These are phyloP conservation scores for Wickerhamomyces alni DNA, from an alignment of 805 yeast species.

Conservation along the genomic window DNA sequence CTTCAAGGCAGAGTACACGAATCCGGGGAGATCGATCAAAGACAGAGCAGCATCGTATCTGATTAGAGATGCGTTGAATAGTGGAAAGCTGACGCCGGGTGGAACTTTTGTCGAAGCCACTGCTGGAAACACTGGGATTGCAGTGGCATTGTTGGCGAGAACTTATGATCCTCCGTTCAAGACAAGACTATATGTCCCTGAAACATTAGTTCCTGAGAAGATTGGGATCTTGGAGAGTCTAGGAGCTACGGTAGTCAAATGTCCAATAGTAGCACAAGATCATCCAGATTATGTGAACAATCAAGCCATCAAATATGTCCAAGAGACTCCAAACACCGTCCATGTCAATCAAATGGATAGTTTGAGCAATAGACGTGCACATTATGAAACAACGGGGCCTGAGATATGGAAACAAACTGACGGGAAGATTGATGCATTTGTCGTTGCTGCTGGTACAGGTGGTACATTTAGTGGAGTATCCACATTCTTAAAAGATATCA, in stretches of 20 bases:
- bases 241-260: slow-evolving; percentile 60
- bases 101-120: slow-evolving; percentile 78
- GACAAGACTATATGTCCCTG: slow-evolving; percentile 72
- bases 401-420: slow-evolving; percentile 62
- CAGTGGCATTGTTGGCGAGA: slow-evolving; percentile 60
- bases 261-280: slow-evolving; percentile 57
- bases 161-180: slow-evolving; percentile 28
- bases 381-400: slow-evolving; percentile 68
- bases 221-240: slow-evolving; percentile 48
- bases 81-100: slow-evolving; percentile 50
- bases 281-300: slow-evolving; percentile 38
- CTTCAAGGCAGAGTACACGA: slow-evolving; percentile 65
- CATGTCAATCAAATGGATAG: slow-evolving; percentile 84
- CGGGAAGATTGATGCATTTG: slow-evolving; percentile 52
- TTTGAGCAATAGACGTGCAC: slow-evolving; percentile 66
- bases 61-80: slow-evolving; percentile 49
- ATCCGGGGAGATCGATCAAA: slow-evolving; percentile 82
- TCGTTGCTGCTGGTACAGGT: slow-evolving; percentile 79
- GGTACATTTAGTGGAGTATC: slow-evolving; percentile 79
- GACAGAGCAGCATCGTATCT: slow-evolving; percentile 75
- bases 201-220: slow-evolving; percentile 70
- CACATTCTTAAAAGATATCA: slow-evolving; percentile 46
- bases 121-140: slow-evolving; percentile 81
- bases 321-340: slow-evolving; percentile 42
- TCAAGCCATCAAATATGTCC: slow-evolving; percentile 24